Base-by-base conservation (phyloP, 345 rosid species). In the Litchi chinensis region DNA sequence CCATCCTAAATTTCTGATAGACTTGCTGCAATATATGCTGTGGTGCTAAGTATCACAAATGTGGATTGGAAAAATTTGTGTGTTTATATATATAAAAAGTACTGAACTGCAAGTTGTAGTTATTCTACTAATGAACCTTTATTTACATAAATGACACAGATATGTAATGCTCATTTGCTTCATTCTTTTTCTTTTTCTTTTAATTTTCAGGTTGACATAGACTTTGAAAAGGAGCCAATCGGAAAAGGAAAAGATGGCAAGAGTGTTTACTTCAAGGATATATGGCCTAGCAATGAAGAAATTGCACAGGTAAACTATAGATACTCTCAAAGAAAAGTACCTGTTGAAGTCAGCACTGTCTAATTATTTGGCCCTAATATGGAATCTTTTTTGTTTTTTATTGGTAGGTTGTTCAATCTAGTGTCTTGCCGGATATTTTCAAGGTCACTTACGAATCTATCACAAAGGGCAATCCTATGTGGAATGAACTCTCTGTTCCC, bases 391-490 rank as follows among this genome's bases (percentile, higher is more conserved):
- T 13, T n/a, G n/a, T 12, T 72, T 41, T 41, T 41, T 4, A 8
- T 52, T 52, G 57, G 26, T 77, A 91, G 97, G 94, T 85, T 75
- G 93, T 91, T 75, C 95, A 93, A 88, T 79, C 85, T 22, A 87
- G 89, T 76, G 97, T 90, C 57, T 79, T 93, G 62, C 97, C 95
- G 52, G 90, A 87, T 48, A 91, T 95, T 97, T 95, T 95, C 88
- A 89, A 80, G 86, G 85, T 78, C 67, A 88, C 98, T 1, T 95
- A 93, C 18, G 86, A 90, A 78, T 87, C 90, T 28, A 93, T 93
- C 82, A 90, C 97, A 19, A 79, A 86, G 78, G 98, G 97, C 60
- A 92, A 91, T 52, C 91, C 93, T 8, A 86, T n/a, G n/a, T n/a
- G n/a, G n/a, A n/a, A n/a, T n/a, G n/a, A n/a, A n/a, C n/a, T n/a